phyloP scores from a whole-genome alignment of 495 filamentous ascomycete species.

The Aspergillus heteromorphus region DNA sequence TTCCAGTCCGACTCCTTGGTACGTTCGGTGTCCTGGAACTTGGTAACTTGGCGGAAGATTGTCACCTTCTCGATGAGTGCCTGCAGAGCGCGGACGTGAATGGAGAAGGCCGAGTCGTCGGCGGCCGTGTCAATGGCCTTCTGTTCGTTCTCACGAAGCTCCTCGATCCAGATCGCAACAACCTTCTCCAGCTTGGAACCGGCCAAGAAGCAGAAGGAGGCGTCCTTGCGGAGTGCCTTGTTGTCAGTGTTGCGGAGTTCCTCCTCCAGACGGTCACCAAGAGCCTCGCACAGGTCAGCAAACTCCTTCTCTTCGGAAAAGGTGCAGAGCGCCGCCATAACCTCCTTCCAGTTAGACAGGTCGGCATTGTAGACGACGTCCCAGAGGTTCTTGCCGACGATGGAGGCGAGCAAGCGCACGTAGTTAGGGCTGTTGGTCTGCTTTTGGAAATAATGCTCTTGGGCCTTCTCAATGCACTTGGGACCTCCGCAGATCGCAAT shows the following conservation, averaged over 20 bases:
- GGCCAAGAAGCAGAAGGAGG: slow-evolving; percentile 90
- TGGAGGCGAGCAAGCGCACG: slow-evolving; percentile 80
- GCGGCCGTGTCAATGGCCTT: slow-evolving; percentile 59
- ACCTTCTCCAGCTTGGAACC: slow-evolving; percentile 98
- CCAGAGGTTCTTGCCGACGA: slow-evolving; percentile 96
- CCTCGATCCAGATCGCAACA: slow-evolving; percentile 84
- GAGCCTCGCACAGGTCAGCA: slow-evolving; percentile 89
- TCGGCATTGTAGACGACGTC: slow-evolving; percentile 96
- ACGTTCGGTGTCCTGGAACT: slow-evolving; percentile 78
- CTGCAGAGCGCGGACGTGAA: slow-evolving; percentile 85
- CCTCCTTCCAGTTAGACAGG: slow-evolving; percentile 88
- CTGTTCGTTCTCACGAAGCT: slow-evolving; percentile 77
- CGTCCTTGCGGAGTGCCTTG: slow-evolving; percentile 67
- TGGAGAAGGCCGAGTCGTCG: slow-evolving; percentile 77
- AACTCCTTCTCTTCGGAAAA: slow-evolving; percentile 89
- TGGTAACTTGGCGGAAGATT: slow-evolving; percentile 89
- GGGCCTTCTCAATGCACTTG: slow-evolving; percentile 88
- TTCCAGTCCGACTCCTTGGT: slow-evolving; percentile 74
- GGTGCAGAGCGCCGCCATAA: slow-evolving; percentile 92
- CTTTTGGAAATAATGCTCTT: slow-evolving; percentile 82
- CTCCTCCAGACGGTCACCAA: slow-evolving; percentile 88
- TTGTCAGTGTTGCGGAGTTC: slow-evolving; percentile 44
- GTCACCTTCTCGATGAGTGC: slow-evolving; percentile 97
- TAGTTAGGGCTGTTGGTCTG: slow-evolving; percentile 84
- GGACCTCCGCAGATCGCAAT: slow-evolving; percentile 96